Conservation (phyloP, 2,329 filamentous ascomycete species). For the Colletotrichum sp. region DNA sequence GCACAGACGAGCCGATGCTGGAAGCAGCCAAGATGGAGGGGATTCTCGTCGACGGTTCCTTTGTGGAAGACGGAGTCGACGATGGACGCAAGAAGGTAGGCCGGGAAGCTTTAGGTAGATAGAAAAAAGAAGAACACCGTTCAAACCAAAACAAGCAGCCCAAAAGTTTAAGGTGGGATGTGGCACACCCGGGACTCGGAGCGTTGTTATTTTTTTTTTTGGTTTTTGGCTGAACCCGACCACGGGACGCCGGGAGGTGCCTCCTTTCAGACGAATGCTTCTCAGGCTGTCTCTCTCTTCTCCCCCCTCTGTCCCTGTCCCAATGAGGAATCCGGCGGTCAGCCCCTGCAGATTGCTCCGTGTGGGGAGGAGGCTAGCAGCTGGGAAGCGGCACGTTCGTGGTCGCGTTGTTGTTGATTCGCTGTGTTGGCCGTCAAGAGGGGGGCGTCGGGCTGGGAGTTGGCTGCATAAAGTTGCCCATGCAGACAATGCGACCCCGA, state of each 20-base stretch:
- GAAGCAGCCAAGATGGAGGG: neutral
- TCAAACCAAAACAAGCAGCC: neutral
- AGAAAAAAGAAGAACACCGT: neutral
- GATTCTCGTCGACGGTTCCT: neutral
- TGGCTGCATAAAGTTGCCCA: conserved; percentile 11
- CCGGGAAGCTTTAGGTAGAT: neutral
- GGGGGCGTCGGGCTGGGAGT: neutral
- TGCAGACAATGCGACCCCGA: conserved; percentile 2
- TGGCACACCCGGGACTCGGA: neutral
- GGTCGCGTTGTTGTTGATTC: conserved; percentile 6
- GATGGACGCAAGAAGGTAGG: neutral
- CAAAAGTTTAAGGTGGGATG: neutral
- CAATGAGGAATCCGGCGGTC: conserved; percentile 13
- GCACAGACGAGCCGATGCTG: conserved; percentile 5
- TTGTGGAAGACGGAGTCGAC: neutral
- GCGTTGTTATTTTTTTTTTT: neutral
- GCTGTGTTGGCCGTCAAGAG: neutral
- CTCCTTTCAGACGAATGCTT: conserved; percentile 17
- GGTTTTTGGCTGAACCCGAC: neutral
- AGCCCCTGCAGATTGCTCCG: conserved; percentile 21
- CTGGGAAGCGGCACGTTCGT: neutral
- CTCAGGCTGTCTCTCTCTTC: neutral
- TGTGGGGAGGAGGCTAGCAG: conserved; percentile 8
- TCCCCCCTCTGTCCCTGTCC: conserved; percentile 1
- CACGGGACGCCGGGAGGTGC: conserved; percentile 12